Evolutionary conservation across 371 early-diverging fungal genomes (phyloP), one percentile per base, ranked within the genome.

Genomic region (Nematocida ausubeli): DNA sequence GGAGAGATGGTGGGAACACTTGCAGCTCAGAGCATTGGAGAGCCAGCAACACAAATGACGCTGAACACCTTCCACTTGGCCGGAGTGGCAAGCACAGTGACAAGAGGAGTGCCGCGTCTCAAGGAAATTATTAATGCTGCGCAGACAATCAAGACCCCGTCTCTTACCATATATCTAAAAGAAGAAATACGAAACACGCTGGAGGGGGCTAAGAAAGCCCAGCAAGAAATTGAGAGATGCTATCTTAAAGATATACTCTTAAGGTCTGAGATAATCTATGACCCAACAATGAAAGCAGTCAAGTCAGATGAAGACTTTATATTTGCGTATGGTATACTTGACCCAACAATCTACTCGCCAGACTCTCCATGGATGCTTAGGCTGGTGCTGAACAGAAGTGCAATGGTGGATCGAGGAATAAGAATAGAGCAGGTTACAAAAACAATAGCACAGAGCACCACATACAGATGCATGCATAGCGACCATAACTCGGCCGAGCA

Each of bases 1-100:
- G 95, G 95, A 60, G 99, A 99, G 88, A 98, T 98, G 99, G 94
- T 97, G 35, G 99, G 99, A 42, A 94, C 94, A 9, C 88, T 98
- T 80, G 97, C 99, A 44, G 96, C 97, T 14, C 98, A 98, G 87
- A 94, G 94, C 52, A 95, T 98, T 87, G 99, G 99, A 86, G 96
- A 98, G 86, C 99, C 99, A 60, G 96, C 99, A 24, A 98, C 99
- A 22, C 98, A 98, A 84, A 98, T 98, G 99, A 98, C 99, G 28
- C 87, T 98, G 73, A 98, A 98, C 85, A 97, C 97, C 67, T 96
- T 98, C 92, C 97, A 97, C 88, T 91, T 90, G 87, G 99, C 99
- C 79, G 99, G 99, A 90, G 96, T 98, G 57, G 89, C 92, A 44
- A 93, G 93, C 87, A 95, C 93, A 83, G 95, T 95, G 14, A 97